Percentiles rank a stretch among this genome's conserved stretches.
These are phyloP conservation scores for Dactylis glomerata DNA, from an alignment of 176 grass and related monocot genomes.

Conservation along the genomic window DNA sequence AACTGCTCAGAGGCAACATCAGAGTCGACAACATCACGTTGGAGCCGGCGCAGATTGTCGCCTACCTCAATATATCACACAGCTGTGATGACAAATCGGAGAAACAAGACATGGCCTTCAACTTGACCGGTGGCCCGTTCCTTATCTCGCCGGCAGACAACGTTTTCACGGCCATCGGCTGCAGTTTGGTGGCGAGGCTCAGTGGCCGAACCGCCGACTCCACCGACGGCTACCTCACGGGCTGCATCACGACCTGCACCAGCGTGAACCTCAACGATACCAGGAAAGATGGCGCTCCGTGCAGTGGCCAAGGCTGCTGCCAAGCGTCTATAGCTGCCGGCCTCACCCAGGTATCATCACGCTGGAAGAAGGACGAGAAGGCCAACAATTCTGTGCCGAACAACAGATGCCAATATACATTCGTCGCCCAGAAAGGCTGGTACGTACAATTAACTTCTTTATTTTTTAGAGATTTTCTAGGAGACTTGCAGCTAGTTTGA, in stretches of 20 bases:
- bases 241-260: background rate
- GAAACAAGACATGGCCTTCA: background rate
- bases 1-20: background rate
- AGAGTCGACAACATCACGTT: background rate
- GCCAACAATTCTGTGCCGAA: background rate
- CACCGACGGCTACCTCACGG: background rate
- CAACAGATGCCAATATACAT: background rate
- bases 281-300: background rate
- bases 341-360: background rate
- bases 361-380: background rate
- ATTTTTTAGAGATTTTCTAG: too few relatives aligned
- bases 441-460: background rate
- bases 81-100: too few relatives aligned
- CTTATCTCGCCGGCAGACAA: background rate
- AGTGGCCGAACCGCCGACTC: background rate
- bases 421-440: background rate
- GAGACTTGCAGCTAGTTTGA: too few relatives aligned
- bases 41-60: background rate
- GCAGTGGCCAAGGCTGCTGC: background rate
- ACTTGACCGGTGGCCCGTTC: background rate
- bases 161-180: background rate
- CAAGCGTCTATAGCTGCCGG: background rate
- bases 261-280: background rate
- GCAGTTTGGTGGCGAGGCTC: background rate
- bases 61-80: background rate